Evolutionary conservation across 768 basidiomycete genomes (phyloP).

Genomic region (Phylloporus sp.): DNA sequence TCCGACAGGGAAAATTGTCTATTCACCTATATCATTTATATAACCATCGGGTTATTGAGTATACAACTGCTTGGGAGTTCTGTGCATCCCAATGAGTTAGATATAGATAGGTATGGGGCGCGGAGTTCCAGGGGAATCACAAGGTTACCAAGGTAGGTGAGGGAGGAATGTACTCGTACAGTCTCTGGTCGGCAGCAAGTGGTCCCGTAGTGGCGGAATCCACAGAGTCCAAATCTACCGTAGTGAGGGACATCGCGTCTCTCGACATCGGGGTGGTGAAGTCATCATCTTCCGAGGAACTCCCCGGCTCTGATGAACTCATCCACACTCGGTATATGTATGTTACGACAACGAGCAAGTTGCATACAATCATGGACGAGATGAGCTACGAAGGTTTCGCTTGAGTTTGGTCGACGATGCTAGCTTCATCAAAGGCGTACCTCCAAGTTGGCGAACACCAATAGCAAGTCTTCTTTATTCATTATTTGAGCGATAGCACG

Average conservation of each 20-base stretch:
- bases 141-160: background rate
- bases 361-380: background rate
- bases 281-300: constrained; percentile 7
- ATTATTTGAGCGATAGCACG: constrained; percentile 2
- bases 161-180: background rate
- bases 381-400: background rate
- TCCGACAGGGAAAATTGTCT: too few species aligned
- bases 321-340: background rate
- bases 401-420: background rate
- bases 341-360: background rate
- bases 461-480: background rate
- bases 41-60: too few species aligned
- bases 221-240: background rate
- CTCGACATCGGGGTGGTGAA: constrained; percentile 1
- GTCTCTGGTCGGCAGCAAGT: background rate
- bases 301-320: background rate
- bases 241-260: background rate
- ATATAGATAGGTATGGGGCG: too few species aligned
- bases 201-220: background rate
- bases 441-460: background rate
- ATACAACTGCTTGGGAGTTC: background rate
- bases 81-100: background rate
- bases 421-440: background rate
- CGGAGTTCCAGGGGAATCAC: too few species aligned
- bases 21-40: too few species aligned